Conservation (phyloP, 1,284 basidiomycete species). For the Ceratobasidium sp. region DNA sequence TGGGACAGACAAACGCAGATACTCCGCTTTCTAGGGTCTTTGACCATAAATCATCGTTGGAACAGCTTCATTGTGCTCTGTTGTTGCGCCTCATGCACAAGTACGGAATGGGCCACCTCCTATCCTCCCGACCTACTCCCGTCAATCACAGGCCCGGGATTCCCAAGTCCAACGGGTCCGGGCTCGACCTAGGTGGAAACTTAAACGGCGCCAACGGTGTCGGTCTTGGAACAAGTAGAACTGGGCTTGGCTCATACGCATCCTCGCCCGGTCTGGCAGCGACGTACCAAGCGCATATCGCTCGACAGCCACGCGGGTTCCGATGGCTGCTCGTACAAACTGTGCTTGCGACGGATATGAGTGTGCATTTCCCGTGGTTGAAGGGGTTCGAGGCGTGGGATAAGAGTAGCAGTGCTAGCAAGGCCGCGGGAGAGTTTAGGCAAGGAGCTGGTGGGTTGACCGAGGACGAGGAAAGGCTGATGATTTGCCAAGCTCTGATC, state of each 20-base stretch:
- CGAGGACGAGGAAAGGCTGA: conserved; percentile 64
- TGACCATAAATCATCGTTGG: conserved; percentile 89
- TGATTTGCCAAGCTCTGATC: conserved; percentile 91
- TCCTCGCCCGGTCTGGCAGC: conserved; percentile 26
- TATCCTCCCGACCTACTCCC: conserved; percentile 32
- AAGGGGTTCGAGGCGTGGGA: conserved; percentile 63
- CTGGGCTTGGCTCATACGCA: conserved; percentile 58
- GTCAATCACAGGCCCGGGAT: conserved; percentile 16
- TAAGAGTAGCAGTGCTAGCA: conserved; percentile 10
- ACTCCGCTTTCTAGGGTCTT: conserved; percentile 90
- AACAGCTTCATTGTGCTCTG: conserved; percentile 92
- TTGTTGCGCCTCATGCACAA: conserved; percentile 85
- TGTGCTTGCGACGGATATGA: conserved; percentile 94
- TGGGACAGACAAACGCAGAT: conserved; percentile 86
- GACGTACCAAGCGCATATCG: conserved; percentile 21
- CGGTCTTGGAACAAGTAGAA: conserved; percentile 10
- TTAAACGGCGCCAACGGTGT: conserved; percentile 60
- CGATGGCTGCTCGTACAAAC: conserved; percentile 82
- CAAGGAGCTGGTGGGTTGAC: conserved; percentile 59
- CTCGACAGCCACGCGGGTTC: conserved; percentile 60
- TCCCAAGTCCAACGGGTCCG: conserved; percentile 24
- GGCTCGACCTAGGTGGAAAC: conserved; percentile 18
- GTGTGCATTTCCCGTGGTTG: conserved; percentile 89
- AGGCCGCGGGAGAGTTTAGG: conserved; percentile 10
- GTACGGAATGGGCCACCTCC: conserved; percentile 78